phyloP scores from a whole-genome alignment of 805 yeast genomes.

The Cyberlindnera euphorbiiphila region DNA sequence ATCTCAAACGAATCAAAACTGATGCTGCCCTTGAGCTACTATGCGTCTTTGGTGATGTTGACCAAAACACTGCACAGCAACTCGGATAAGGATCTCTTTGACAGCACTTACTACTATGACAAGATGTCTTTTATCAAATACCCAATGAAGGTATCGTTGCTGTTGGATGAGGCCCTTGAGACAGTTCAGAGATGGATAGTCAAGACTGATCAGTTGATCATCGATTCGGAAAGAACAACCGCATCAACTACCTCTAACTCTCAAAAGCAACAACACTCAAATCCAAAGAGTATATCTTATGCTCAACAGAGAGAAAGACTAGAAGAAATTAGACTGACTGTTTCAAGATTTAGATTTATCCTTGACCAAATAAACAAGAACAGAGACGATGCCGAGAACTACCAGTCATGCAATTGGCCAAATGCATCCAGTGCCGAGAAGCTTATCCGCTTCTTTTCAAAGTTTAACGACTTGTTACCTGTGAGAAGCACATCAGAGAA shows the following conservation, averaged over 20 bases:
- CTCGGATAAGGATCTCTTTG: too few relatives aligned
- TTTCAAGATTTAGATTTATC: conserved; percentile 8
- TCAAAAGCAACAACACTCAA: too few relatives aligned
- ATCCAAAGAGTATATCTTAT: too few relatives aligned
- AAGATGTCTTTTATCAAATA: conserved; percentile 4
- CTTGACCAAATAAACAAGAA: conserved; percentile 6
- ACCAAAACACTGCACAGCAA: background rate
- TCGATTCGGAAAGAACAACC: too few relatives aligned
- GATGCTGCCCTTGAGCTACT: conserved; percentile 8
- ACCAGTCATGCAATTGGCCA: conserved; percentile 11
- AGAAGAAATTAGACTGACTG: conserved; percentile 8
- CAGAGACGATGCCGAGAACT: conserved; percentile 3
- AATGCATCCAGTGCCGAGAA: conserved; percentile 8
- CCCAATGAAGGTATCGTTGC: conserved; percentile 5
- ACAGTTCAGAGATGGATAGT: conserved; percentile 4
- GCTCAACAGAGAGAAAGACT: background rate
- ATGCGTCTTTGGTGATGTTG: conserved; percentile 5
- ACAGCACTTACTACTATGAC: conserved; percentile 10
- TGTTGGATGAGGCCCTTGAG: conserved; percentile 6
- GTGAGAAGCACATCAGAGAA: conserved; percentile 3
- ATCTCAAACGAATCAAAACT: conserved; percentile 2
- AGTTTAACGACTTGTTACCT: conserved; percentile 10
- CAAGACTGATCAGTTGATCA: background rate
- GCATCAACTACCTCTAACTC: too few relatives aligned
- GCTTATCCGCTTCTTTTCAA: conserved; percentile 7